phyloP scores from a whole-genome alignment of 495 filamentous ascomycete genomes.

The Articulospora tetracladia region DNA sequence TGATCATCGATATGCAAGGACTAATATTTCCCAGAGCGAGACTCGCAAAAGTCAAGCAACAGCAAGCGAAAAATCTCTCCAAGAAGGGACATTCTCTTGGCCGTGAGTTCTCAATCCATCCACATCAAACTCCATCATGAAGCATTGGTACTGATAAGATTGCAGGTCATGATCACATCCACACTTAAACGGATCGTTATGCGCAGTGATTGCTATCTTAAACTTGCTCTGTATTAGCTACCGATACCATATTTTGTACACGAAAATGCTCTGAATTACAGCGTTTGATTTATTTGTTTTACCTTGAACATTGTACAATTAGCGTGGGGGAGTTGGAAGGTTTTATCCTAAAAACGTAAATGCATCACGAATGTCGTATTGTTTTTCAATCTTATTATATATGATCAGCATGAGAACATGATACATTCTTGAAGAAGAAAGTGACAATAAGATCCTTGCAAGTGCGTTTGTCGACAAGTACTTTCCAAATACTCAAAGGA shows the following conservation, averaged over 20 bases:
- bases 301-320: too few relatives aligned
- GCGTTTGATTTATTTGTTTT: too few relatives aligned
- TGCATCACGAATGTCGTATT: too few relatives aligned
- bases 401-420: too few relatives aligned
- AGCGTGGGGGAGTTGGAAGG: too few relatives aligned
- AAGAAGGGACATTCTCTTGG: slow-evolving; percentile 64
- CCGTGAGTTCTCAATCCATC: slow-evolving; percentile 39
- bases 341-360: too few relatives aligned
- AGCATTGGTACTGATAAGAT: not conserved
- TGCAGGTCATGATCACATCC: not conserved
- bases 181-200: not conserved
- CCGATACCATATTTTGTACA: not conserved
- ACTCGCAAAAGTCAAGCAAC: slow-evolving; percentile 62
- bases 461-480: too few relatives aligned
- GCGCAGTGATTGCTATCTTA: not conserved
- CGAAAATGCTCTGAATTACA: too few relatives aligned
- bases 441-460: too few relatives aligned
- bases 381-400: too few relatives aligned
- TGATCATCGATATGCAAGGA: not conserved
- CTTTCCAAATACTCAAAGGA: too few relatives aligned
- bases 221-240: not conserved
- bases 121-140: not conserved
- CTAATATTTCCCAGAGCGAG: slow-evolving; percentile 31
- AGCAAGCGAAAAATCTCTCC: slow-evolving; percentile 56
- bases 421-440: too few relatives aligned